These are phyloP conservation scores for Beverwykella pulmonaria DNA, from an alignment of 495 filamentous ascomycete species.

Conservation along the genomic window DNA sequence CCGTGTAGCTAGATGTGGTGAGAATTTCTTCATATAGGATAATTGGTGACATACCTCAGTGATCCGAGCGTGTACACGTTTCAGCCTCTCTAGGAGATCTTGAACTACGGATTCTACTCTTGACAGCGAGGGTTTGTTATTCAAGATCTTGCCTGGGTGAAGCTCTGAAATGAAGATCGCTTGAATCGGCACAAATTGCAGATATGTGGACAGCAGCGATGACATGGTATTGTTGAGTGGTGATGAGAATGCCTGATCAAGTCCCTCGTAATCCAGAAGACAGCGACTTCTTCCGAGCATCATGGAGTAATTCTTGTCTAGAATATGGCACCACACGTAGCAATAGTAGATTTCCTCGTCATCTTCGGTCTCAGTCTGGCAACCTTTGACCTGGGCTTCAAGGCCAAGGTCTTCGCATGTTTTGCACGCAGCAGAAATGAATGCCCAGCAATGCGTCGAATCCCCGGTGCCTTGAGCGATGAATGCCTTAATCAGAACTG, in stretches of 20 bases:
- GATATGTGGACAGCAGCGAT: background rate
- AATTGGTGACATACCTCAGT: background rate
- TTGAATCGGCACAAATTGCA: background rate
- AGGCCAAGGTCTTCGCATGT: background rate
- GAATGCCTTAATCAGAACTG: no score
- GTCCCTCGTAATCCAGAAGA: background rate
- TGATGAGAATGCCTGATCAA: background rate
- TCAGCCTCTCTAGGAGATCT: background rate
- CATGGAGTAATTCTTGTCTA: conserved; percentile 6
- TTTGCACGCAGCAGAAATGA: background rate
- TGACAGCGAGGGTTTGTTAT: background rate
- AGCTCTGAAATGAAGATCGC: background rate
- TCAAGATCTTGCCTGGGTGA: background rate
- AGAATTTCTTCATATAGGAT: no score
- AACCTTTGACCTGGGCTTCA: background rate
- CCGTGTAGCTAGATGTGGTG: background rate
- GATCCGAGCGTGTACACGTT: background rate
- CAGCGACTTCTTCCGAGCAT: background rate
- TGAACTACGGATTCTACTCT: background rate
- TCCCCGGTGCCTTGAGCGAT: no score
- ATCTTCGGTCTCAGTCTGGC: background rate
- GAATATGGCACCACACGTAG: background rate
- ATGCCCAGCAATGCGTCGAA: background rate
- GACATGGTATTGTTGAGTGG: background rate
- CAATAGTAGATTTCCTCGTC: background rate